phyloP scores from a whole-genome alignment of 192 early-diverging fungal genomes.

The Mortierella hygrophila region DNA sequence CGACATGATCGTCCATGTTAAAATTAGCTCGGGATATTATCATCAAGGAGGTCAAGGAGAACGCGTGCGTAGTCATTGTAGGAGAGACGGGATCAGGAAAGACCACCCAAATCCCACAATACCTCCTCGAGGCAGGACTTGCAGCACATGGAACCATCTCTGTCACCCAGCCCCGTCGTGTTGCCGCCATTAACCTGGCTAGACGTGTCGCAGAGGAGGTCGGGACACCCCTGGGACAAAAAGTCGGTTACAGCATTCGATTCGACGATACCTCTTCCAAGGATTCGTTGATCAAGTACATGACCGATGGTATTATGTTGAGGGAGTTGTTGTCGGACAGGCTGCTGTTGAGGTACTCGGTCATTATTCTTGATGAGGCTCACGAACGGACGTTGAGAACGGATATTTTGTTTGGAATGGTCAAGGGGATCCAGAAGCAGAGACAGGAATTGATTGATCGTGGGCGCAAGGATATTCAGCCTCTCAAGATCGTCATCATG shows the following conservation, averaged over 20 bases:
- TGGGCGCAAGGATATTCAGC: slow-evolving; percentile 56
- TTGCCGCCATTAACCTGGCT: slow-evolving; percentile 87
- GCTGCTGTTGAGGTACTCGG: slow-evolving; percentile 81
- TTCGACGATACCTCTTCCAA: slow-evolving; percentile 92
- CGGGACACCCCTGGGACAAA: slow-evolving; percentile 74
- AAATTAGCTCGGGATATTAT: slow-evolving; percentile 41
- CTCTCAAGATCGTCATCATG: slow-evolving; percentile 96
- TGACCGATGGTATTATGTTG: slow-evolving; percentile 97
- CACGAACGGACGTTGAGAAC: slow-evolving; percentile 98
- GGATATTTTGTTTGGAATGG: slow-evolving; percentile 96
- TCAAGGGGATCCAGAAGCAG: slow-evolving; percentile 86
- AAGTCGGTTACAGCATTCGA: slow-evolving; percentile 95
- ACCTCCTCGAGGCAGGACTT: slow-evolving; percentile 78
- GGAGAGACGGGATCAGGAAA: slow-evolving; percentile 99
- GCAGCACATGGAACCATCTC: slow-evolving; percentile 76
- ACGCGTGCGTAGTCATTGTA: slow-evolving; percentile 95
- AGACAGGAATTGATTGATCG: slow-evolving; percentile 62
- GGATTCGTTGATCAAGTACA: slow-evolving; percentile 89
- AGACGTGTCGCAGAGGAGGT: slow-evolving; percentile 85
- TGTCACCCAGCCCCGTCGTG: slow-evolving; percentile 87
- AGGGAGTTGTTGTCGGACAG: slow-evolving; percentile 91
- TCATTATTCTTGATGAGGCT: slow-evolving; percentile 95
- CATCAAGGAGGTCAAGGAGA: slow-evolving; percentile 90
- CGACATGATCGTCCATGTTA: background rate
- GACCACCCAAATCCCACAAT: slow-evolving; percentile 99